A percentile compares a stretch with the other conserved stretches of the same genome.
These are phyloP conservation scores for Yamadazyma mexicana DNA, from an alignment of 1,139 yeast genomes.

Conservation along the genomic window DNA sequence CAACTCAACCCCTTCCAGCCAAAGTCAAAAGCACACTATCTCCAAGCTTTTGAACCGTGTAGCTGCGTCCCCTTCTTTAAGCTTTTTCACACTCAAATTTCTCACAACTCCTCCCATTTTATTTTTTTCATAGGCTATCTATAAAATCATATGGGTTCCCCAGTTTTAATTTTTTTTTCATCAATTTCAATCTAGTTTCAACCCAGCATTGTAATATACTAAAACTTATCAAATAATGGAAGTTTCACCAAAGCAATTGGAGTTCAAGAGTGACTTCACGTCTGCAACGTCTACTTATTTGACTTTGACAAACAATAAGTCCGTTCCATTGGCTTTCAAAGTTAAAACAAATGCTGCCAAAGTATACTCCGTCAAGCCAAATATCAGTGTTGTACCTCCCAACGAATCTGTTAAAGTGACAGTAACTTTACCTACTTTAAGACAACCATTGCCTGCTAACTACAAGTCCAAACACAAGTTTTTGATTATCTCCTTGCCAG, in stretches of 20 bases:
- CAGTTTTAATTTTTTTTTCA: neutral
- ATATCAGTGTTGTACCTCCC: slow-evolving; percentile 13
- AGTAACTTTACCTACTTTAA: slow-evolving; percentile 16
- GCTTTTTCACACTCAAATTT: slow-evolving; percentile 6
- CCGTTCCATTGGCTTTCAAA: slow-evolving; percentile 15
- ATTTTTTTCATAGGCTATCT: slow-evolving; percentile 1
- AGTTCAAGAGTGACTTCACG: slow-evolving; percentile 17
- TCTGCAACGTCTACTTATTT: slow-evolving; percentile 14
- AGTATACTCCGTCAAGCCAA: slow-evolving; percentile 19
- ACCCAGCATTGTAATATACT: too few relatives aligned
- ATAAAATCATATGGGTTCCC: neutral
- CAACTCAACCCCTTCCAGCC: too few relatives aligned
- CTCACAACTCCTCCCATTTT: slow-evolving; percentile 1
- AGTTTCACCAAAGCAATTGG: slow-evolving; percentile 12
- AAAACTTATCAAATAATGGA: slow-evolving; percentile 11
- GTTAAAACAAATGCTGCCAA: slow-evolving; percentile 19
- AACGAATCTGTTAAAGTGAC: slow-evolving; percentile 11
- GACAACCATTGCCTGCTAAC: slow-evolving; percentile 15
- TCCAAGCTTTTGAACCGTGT: neutral
- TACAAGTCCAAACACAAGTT: slow-evolving; percentile 18
- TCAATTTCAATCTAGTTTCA: neutral
- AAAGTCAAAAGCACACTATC: too few relatives aligned
- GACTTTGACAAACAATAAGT: slow-evolving; percentile 11
- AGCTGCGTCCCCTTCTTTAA: neutral
- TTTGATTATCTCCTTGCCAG: slow-evolving; percentile 16